These are phyloP conservation scores for Mesembryanthemum crystallinum DNA, from an alignment of 148 eudicot species.

Conservation along the genomic window DNA sequence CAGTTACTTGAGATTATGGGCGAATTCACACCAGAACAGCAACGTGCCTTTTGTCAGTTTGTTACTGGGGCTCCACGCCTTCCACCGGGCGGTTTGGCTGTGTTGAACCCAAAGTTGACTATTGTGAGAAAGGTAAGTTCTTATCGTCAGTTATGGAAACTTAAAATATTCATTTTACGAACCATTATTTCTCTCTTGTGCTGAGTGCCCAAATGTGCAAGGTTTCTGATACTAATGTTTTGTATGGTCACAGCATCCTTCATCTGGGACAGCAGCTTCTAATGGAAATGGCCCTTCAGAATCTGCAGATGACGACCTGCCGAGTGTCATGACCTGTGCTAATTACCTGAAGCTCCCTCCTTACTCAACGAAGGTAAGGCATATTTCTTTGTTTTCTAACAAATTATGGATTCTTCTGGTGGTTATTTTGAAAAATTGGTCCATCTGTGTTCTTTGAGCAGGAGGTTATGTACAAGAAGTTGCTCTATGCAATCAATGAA, in stretches of 20 bases:
- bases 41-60: conserved; percentile 94
- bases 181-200: neutral
- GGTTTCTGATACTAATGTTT: neutral
- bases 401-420: neutral
- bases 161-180: too few species aligned
- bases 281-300: conserved; percentile 58
- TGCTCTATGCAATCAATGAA: conserved; percentile 84
- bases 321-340: conserved; percentile 99
- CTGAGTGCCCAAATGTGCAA: neutral
- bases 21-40: conserved; percentile 86
- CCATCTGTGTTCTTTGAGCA: conserved; percentile 25
- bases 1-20: conserved; percentile 95
- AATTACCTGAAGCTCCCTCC: conserved; percentile 98
- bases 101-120: conserved; percentile 83
- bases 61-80: conserved; percentile 96
- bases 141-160: neutral
- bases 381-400: neutral
- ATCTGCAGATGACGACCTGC: conserved; percentile 81
- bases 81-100: conserved; percentile 94
- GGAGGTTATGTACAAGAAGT: conserved; percentile 89
- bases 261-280: conserved; percentile 40
- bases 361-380: conserved; percentile 74
- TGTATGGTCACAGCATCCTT: conserved; percentile 56
- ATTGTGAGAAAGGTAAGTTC: conserved; percentile 84
- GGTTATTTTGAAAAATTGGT: neutral